Conservation (phyloP, 495 filamentous ascomycete species). For the Trichocladium antarcticum region DNA sequence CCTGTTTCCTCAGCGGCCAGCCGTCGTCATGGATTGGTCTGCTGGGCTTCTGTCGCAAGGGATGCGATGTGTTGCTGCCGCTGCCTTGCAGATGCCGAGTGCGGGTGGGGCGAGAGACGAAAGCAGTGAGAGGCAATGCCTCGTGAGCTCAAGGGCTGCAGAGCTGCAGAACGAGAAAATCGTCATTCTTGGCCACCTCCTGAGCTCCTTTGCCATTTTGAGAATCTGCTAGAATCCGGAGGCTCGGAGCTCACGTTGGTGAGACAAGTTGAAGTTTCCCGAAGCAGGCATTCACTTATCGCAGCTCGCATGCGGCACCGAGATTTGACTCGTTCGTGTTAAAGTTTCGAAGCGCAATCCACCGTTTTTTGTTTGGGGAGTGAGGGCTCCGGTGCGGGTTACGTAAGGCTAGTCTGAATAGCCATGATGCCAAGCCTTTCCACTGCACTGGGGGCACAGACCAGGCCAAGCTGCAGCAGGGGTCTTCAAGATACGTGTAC, state of each 20-base stretch:
- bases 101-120: too few species aligned
- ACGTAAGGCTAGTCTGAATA: not conserved
- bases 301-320: not conserved
- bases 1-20: not conserved
- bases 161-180: not conserved
- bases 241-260: conserved; percentile 2
- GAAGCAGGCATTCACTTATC: not conserved
- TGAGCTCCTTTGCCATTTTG: too few species aligned
- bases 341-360: not conserved
- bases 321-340: not conserved
- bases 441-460: not conserved
- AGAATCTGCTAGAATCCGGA: not conserved
- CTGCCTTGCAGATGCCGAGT: too few species aligned
- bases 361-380: too few species aligned
- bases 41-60: not conserved
- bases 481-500: conserved; percentile 19
- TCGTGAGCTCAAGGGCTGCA: not conserved
- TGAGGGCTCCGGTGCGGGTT: too few species aligned
- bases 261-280: not conserved
- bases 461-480: conserved; percentile 10
- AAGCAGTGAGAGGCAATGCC: not conserved
- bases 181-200: too few species aligned
- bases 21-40: not conserved
- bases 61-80: not conserved
- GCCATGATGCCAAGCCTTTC: not conserved